These are phyloP conservation scores for Trichoderma sp. DNA, from an alignment of 2,329 filamentous ascomycete genomes.

Conservation along the genomic window DNA sequence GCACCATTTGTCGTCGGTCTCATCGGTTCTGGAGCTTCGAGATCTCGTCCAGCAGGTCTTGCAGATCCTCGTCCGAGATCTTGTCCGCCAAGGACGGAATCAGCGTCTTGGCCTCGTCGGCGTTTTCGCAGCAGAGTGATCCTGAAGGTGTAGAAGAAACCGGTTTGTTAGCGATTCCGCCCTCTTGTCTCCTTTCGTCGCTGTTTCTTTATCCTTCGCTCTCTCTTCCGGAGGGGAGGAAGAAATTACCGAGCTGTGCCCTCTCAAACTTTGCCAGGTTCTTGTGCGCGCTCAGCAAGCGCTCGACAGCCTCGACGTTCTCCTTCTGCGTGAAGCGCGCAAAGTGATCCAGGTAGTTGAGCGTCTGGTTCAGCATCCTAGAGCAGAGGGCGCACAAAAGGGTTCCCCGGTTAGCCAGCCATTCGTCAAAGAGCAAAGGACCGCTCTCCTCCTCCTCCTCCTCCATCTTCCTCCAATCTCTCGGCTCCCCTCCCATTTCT, in stretches of 20 bases:
- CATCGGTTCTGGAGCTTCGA: slow-evolving; percentile 66
- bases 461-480: neutral
- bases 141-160: slow-evolving; percentile 58
- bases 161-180: neutral
- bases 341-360: slow-evolving; percentile 92
- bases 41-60: slow-evolving; percentile 87
- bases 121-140: slow-evolving; percentile 86
- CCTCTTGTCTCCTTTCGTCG: neutral
- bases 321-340: slow-evolving; percentile 94
- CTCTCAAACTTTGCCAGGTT: slow-evolving; percentile 90
- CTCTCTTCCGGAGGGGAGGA: neutral
- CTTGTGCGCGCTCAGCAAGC: slow-evolving; percentile 75
- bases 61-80: slow-evolving; percentile 84
- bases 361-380: slow-evolving; percentile 81
- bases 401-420: neutral
- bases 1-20: slow-evolving; percentile 12
- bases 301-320: slow-evolving; percentile 91
- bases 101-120: slow-evolving; percentile 94
- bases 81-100: slow-evolving; percentile 89
- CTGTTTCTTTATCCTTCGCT: neutral
- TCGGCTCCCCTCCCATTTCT: too few relatives aligned
- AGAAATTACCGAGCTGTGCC: slow-evolving; percentile 75
- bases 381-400: neutral
- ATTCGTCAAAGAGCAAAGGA: neutral
- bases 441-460: neutral